Conservation (phyloP, 1,284 basidiomycete species). For the Pseudozyma flocculosa region DNA sequence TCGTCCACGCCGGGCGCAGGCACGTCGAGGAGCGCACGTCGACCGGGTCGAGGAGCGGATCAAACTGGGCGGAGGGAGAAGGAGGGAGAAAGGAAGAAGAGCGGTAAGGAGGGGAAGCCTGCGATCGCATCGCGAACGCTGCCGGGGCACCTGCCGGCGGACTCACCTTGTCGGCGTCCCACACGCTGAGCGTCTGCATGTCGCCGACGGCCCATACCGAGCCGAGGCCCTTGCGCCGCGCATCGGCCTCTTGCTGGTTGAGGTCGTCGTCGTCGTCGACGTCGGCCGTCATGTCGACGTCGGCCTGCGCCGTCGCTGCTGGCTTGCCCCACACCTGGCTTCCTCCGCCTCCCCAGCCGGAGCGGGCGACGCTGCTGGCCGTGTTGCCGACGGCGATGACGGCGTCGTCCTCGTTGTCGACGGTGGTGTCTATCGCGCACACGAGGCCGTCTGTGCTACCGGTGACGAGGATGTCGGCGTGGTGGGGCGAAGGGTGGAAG, state of each 20-base stretch:
- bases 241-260: constrained; percentile 18
- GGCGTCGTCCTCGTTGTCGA: constrained; percentile 52
- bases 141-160: too few species aligned
- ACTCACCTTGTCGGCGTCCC: constrained; percentile 43
- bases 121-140: neutral
- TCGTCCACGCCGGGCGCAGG: constrained; percentile 43
- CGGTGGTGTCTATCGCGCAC: constrained; percentile 42
- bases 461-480: constrained; percentile 39
- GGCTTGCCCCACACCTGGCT: neutral
- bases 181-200: constrained; percentile 55
- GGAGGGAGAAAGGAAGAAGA: neutral
- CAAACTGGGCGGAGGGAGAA: constrained; percentile 16
- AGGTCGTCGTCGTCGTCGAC: constrained; percentile 17
- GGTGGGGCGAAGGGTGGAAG: constrained; percentile 33
- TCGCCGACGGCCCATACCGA: constrained; percentile 50
- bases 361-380: constrained; percentile 45
- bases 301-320: neutral
- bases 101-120: neutral
- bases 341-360: constrained; percentile 36
- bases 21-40: constrained; percentile 38
- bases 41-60: constrained; percentile 27
- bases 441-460: constrained; percentile 53
- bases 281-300: neutral
- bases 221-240: constrained; percentile 32
- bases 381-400: constrained; percentile 53